Evolutionary conservation across 2,329 filamentous ascomycete genomes (phyloP), one percentile per base, ranked within the genome.

Genomic region (Fragosphaeria purpurea): DNA sequence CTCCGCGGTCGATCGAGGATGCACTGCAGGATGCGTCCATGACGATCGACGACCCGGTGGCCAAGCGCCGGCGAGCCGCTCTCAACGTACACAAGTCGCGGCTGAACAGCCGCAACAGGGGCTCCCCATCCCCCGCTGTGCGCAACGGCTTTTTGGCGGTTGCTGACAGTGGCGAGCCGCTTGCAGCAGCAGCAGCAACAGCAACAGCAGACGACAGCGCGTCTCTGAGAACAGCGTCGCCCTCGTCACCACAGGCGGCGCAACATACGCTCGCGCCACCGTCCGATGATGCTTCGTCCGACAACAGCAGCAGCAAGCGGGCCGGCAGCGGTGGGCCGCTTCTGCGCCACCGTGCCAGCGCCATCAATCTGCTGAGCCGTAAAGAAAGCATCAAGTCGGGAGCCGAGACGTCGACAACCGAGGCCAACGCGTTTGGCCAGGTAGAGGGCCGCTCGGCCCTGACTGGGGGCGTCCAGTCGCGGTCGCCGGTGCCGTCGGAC

Each of bases 1-100:
- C 54, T 34, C 56, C 57, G 6, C 86, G 88, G 58, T 95, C 89
- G 0, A 93, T 97, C 57, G 82, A 87, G 4, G 91, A 97, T 66
- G 93, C 93, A 6, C 72, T 97, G 12, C 73, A 95, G 34, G 93
- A 97, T 65, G 93, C 93, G 6, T 94, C 89, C 1, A 90, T 88
- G 69, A 89, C 86, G 0, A 88, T 93, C 55, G 85, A 91, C 60
- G 82, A 85, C 56, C 72, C 81, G 1, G 66, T 78, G 7, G 69
- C 78, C 3, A 76, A 73, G 61, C 73, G 73, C 56, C 72, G 72
- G 48, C 71, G 73, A 34, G 71, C 73, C 11, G 73, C 74, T 0
- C 60, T 72, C n/a, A 78, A 79, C 54, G 70, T 59, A 10, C 76
- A 78, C 56, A 71, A 67, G 51, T 67, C 71, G 32, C 69, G 74